Conservation (phyloP, 1,284 basidiomycete species). For the Irpex rosettiformis region DNA sequence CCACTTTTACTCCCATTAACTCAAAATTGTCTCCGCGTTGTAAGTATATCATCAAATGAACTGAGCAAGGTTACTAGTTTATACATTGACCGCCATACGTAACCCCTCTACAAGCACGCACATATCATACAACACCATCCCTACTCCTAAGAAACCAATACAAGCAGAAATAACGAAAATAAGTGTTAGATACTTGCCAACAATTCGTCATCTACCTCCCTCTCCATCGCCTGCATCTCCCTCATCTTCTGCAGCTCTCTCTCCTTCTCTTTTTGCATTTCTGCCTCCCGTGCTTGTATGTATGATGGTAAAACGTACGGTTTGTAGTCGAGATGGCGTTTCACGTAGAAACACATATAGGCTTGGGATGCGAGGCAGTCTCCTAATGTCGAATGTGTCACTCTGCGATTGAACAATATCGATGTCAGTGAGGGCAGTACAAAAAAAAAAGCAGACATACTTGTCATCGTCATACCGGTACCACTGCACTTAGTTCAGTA, state of each 20-base stretch:
- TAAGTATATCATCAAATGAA: conserved; percentile 1
- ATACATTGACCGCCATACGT: too few species aligned
- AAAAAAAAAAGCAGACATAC: too few species aligned
- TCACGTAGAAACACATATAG: conserved; percentile 94
- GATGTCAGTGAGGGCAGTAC: too few species aligned
- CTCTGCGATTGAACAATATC: conserved; percentile 47
- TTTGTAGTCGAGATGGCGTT: conserved; percentile 81
- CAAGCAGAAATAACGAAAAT: too few species aligned
- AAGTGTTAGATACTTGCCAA: conserved; percentile 44
- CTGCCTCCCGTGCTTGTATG: conserved; percentile 62
- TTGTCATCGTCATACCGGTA: conserved; percentile 95
- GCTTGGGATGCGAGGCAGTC: conserved; percentile 69
- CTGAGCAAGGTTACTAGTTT: neutral
- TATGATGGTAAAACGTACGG: conserved; percentile 66
- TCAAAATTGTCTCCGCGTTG: neutral
- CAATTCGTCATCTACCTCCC: conserved; percentile 55
- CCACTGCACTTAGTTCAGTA: conserved; percentile 54
- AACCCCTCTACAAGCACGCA: too few species aligned
- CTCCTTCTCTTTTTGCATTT: conserved; percentile 63
- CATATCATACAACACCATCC: neutral
- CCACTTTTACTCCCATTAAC: neutral
- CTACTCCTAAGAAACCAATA: too few species aligned
- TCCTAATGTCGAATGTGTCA: conserved; percentile 65
- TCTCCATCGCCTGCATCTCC: conserved; percentile 32
- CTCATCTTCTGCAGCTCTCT: conserved; percentile 47